phyloP scores from a whole-genome alignment of 345 rosid genomes.

The Salix dunnii region DNA sequence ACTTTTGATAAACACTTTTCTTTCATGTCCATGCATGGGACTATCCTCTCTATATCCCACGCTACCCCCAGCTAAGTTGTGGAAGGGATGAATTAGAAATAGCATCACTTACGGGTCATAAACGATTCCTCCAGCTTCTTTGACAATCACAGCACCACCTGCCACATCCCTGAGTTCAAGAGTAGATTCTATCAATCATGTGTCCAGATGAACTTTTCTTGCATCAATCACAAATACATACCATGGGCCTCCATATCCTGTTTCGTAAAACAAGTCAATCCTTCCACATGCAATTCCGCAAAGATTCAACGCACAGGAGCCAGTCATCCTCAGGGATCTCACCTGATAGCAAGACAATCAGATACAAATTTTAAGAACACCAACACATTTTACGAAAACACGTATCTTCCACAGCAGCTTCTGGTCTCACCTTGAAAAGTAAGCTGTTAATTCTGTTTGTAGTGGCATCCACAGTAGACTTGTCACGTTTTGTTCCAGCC shows the following conservation, averaged over 20 bases:
- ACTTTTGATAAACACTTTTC: background rate
- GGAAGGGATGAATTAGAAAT: background rate
- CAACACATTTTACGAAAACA: background rate
- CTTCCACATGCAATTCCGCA: slow-evolving; percentile 94
- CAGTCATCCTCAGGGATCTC: slow-evolving; percentile 85
- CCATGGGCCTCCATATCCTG: slow-evolving; percentile 96
- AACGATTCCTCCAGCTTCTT: slow-evolving; percentile 89
- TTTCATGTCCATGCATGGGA: background rate
- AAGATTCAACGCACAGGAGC: slow-evolving; percentile 92
- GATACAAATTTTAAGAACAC: background rate
- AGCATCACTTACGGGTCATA: slow-evolving; percentile 78
- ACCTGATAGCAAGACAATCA: slow-evolving; percentile 50
- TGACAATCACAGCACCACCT: slow-evolving; percentile 75
- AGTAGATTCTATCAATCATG: slow-evolving; percentile 1
- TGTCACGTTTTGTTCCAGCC: slow-evolving; percentile 82
- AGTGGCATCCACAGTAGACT: slow-evolving; percentile 58
- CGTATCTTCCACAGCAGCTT: background rate
- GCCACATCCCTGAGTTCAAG: slow-evolving; percentile 77
- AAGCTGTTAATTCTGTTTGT: slow-evolving; percentile 76
- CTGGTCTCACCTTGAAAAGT: slow-evolving; percentile 62
- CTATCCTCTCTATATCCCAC: background rate
- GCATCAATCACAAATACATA: slow-evolving; percentile 18
- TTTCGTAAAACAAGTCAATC: slow-evolving; percentile 71
- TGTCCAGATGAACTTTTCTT: background rate
- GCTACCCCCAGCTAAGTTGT: background rate